Conservation (phyloP, 352 stramenopile genomes). For the Pythium graminicola region DNA sequence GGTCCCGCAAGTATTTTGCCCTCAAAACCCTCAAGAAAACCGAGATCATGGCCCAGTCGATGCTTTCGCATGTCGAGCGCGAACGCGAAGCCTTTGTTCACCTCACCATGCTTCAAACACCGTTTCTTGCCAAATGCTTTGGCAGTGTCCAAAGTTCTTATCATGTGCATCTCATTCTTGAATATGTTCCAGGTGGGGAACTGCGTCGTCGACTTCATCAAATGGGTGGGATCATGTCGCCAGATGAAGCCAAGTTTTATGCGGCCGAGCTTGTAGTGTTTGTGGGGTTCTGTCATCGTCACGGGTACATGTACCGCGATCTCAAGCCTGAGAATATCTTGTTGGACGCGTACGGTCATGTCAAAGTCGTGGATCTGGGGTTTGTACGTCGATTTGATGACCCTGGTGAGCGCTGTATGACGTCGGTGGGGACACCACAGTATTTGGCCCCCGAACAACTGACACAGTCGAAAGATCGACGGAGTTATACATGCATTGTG, state of each 20-base stretch:
- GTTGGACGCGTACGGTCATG: conserved; percentile 56
- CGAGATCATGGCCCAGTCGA: conserved; percentile 47
- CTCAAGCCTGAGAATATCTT: conserved; percentile 91
- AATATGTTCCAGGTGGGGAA: conserved; percentile 63
- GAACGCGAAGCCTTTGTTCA: conserved; percentile 43
- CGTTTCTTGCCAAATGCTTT: conserved; percentile 56
- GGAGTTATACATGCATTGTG: conserved; percentile 65
- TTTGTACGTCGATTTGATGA: conserved; percentile 43
- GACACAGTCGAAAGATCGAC: conserved; percentile 40
- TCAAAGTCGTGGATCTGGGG: conserved; percentile 67
- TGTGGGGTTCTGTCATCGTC: conserved; percentile 40
- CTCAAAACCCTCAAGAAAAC: conserved; percentile 75
- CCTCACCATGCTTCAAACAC: conserved; percentile 34
- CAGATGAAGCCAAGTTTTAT: conserved; percentile 78
- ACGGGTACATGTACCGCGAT: conserved; percentile 78
- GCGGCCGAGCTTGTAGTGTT: conserved; percentile 57
- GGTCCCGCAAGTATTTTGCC: conserved; percentile 51
- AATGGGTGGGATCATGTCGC: conserved; percentile 40
- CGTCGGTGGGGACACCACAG: conserved; percentile 55
- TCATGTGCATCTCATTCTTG: conserved; percentile 66
- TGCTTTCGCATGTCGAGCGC: conserved; percentile 46
- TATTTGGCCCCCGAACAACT: conserved; percentile 74
- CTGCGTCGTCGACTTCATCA: conserved; percentile 50
- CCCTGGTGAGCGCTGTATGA: conserved; percentile 37
- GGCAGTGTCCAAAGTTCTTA: conserved; percentile 46